phyloP scores from a whole-genome alignment of 106 monocot species.

The Gastrodia elata region DNA sequence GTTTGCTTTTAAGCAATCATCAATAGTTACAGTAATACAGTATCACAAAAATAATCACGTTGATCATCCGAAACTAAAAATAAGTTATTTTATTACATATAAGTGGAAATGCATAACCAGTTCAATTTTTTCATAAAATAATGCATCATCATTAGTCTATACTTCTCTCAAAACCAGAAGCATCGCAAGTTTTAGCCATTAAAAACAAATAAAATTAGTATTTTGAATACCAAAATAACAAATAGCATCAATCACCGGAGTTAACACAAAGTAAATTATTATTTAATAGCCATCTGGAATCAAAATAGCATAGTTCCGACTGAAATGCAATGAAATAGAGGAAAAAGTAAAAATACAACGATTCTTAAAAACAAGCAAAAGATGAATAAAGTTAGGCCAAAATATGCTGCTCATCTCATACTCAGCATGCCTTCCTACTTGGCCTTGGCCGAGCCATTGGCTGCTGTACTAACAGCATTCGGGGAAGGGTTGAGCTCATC shows the following conservation, averaged over 20 bases:
- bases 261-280: not conserved
- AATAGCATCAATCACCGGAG: not conserved
- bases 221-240: no score
- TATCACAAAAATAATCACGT: no score
- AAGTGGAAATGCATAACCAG: no score
- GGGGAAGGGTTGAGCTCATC: conserved; percentile 36
- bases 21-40: no score
- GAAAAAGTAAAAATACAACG: not conserved
- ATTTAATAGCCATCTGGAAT: not conserved
- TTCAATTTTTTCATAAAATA: no score
- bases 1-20: no score
- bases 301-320: conserved; percentile 1
- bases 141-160: no score
- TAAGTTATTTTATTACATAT: no score
- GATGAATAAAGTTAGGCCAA: not conserved
- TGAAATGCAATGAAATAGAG: not conserved
- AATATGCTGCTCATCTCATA: not conserved
- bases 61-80: no score
- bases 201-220: no score
- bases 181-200: no score
- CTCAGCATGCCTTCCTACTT: conserved; percentile 10
- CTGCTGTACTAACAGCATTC: not conserved
- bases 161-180: no score
- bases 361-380: not conserved
- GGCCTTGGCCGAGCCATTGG: conserved; percentile 4